Conservation (phyloP, 768 basidiomycete species). For the Tremella mesenterica region DNA sequence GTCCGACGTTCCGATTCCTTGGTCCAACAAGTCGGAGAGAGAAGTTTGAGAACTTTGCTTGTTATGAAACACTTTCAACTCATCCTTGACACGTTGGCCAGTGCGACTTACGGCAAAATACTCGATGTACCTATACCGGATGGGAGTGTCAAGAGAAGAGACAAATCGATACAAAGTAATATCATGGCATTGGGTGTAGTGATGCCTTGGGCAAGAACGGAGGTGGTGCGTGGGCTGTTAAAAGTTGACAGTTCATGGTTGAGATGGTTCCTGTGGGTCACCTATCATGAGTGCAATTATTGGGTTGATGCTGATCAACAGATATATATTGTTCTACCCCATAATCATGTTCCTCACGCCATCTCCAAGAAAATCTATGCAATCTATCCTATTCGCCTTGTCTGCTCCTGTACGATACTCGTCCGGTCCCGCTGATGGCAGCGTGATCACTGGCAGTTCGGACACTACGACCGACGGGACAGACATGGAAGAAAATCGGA, state of each 20-base stretch:
- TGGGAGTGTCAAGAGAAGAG: constrained; percentile 39
- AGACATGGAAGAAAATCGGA: constrained; percentile 10
- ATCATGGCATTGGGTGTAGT: constrained; percentile 36
- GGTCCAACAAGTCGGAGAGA: constrained; percentile 50
- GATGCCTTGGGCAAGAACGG: constrained; percentile 36
- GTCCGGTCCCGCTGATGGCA: constrained; percentile 1
- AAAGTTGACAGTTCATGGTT: constrained; percentile 49
- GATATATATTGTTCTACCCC: constrained; percentile 62
- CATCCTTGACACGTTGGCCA: constrained; percentile 70
- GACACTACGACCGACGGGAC: background rate
- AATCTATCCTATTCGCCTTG: constrained; percentile 69
- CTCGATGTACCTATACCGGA: constrained; percentile 45
- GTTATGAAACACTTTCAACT: constrained; percentile 69
- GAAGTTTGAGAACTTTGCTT: constrained; percentile 25
- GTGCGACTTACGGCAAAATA: constrained; percentile 43
- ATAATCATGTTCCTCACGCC: constrained; percentile 63
- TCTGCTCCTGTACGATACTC: constrained; percentile 45
- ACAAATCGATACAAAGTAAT: constrained; percentile 36
- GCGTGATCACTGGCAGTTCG: background rate
- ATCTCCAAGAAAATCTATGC: constrained; percentile 56
- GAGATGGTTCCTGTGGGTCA: constrained; percentile 54
- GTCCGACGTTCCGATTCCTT: constrained; percentile 54
- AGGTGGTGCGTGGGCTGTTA: constrained; percentile 27
- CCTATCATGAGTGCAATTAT: background rate
- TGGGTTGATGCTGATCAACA: constrained; percentile 31